Evolutionary conservation across 306 rosid genomes (phyloP), one percentile per base, ranked within the genome.

Genomic region (Geum urbanum): DNA sequence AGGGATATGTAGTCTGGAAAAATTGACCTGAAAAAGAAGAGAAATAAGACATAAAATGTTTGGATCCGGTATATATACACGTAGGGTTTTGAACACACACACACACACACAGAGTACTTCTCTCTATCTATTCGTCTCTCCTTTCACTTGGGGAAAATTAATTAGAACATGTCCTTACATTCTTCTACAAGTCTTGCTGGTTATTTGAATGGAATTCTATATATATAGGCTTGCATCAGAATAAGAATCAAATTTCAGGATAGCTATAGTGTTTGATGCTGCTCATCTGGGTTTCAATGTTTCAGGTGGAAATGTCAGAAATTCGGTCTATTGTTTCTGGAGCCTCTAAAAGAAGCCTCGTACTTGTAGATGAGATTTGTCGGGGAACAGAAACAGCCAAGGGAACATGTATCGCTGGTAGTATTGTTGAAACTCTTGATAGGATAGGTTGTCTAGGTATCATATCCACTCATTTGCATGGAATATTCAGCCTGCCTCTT

Each of bases 341-440:
- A 69, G 84, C 91, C 48, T 81, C 89, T 64, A 72, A 84, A 75
- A 85, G 89, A 79, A 94, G 97, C 79, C 97, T 94, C 20, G 91
- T 94, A 72, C 98, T 94, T 73, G 73, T 94, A 66, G 98, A 94
- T 78, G 98, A 94, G 85, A 90, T 94, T 69, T 94, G 98, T 76
- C 86, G 98, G 39, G 98, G 98, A 80, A 94, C 98, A 75, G 97
- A 94, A 80, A 90, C 97, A 15, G 94, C 91, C 4, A 94, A 94
- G 79, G 98, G 98, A 55, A 94, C 98, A 70, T 94, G 98, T 67
- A 90, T 94, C 54, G 98, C 98, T 6, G 98, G 98, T 63, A 87
- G 98, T 80, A 83, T 94, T 62, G 72, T 88, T 72, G 98, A 94
- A 87, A 77, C 84, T 73, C 90, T 94, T 50, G 96, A 94, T 79